Conservation (phyloP, 2,329 filamentous ascomycete genomes). For the Diaporthe sp. region DNA sequence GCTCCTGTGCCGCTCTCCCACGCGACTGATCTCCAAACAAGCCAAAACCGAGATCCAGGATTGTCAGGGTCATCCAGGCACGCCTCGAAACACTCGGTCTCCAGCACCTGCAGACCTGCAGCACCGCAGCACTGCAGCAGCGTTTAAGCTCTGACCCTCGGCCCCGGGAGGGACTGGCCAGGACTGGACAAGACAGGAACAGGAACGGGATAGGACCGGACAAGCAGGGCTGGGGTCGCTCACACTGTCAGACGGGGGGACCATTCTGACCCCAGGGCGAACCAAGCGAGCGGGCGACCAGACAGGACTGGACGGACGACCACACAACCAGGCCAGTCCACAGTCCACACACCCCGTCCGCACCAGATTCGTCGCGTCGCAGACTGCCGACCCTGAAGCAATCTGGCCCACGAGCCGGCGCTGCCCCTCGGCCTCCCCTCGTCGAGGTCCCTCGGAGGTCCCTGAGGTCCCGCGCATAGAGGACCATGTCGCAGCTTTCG, state of each 20-base stretch:
- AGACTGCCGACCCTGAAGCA: constrained; percentile 25
- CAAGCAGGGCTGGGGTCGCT: constrained; percentile 14
- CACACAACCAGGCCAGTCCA: constrained; percentile 20
- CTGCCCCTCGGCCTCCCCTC: constrained; percentile 25
- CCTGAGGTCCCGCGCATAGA: constrained; percentile 50
- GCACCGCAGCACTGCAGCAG: constrained; percentile 23
- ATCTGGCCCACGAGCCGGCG: constrained; percentile 30
- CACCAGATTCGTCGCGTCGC: constrained; percentile 26
- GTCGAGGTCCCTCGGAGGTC: constrained; percentile 24
- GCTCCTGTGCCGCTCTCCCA: constrained; percentile 23
- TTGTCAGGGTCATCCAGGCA: constrained; percentile 39
- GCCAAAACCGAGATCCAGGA: constrained; percentile 27
- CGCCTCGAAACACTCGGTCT: constrained; percentile 37
- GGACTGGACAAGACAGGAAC: constrained; percentile 15
- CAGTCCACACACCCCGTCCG: constrained; percentile 13
- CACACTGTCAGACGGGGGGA: constrained; percentile 30
- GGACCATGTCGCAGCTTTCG: constrained; percentile 67
- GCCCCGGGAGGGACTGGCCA: constrained; percentile 23
- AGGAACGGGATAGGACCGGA: constrained; percentile 17
- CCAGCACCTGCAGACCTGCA: constrained; percentile 31
- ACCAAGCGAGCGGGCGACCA: not conserved
- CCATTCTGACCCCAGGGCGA: constrained; percentile 5
- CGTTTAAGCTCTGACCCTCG: constrained; percentile 26
- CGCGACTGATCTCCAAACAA: constrained; percentile 22
- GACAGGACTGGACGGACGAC: no score